Conservation (phyloP, 164 flowering plant genomes). For the Annona squamosa region DNA sequence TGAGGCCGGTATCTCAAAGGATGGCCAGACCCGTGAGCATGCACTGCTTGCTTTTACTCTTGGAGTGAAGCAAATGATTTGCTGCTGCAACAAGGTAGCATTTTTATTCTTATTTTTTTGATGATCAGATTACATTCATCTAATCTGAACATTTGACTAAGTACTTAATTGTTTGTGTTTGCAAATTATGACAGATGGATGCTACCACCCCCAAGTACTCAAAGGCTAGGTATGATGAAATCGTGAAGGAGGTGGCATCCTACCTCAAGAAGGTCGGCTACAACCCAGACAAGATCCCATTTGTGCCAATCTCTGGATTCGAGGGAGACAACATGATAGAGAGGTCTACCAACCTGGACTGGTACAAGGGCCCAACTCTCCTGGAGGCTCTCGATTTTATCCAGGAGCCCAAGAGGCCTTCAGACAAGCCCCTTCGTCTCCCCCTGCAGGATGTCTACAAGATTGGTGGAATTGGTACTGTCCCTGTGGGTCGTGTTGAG, state of each 20-base stretch:
- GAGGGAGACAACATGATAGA: conserved; percentile 22
- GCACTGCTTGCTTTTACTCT: conserved; percentile 23
- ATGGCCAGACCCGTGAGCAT: conserved; percentile 28
- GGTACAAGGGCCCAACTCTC: conserved; percentile 21
- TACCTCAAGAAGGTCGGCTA: conserved; percentile 23
- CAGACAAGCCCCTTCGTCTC: conserved; percentile 20
- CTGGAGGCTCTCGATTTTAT: conserved; percentile 16
- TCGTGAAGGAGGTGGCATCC: conserved; percentile 18
- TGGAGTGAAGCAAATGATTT: conserved; percentile 24
- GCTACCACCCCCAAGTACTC: conserved; percentile 19
- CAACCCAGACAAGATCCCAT: conserved; percentile 20
- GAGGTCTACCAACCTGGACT: conserved; percentile 18
- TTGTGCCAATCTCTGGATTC: conserved; percentile 18
- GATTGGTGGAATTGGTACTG: conserved; percentile 24
- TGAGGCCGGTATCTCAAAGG: conserved; percentile 27
- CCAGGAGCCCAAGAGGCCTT: conserved; percentile 17
- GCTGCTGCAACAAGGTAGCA: conserved; percentile 11
- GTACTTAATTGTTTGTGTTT: neutral
- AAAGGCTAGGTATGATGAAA: conserved; percentile 20
- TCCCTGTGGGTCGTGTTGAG: conserved; percentile 17
- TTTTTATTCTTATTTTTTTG: neutral
- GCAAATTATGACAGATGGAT: conserved; percentile 9
- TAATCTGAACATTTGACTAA: neutral
- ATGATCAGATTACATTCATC: too few species aligned
- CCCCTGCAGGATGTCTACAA: conserved; percentile 19